Base-by-base conservation (phyloP, 2,329 filamentous ascomycete species). In the Xylariales sp. region DNA sequence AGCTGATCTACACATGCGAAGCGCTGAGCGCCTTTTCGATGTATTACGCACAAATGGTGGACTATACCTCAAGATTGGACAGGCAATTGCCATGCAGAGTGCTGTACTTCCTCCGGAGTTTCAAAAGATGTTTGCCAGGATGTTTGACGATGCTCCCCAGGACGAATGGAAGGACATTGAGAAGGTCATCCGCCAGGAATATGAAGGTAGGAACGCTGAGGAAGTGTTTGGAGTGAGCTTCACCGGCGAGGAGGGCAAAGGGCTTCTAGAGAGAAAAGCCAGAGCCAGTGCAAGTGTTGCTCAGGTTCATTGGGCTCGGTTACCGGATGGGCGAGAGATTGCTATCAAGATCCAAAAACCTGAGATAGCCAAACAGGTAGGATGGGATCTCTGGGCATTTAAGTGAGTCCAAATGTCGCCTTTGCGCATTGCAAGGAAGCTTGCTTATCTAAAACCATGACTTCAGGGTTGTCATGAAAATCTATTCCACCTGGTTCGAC, bases 71-170 rank as follows among this genome's bases (percentile, higher is more conserved):
- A 98, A 98, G 73, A 96, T 98, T 41, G 93, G 93, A 1, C 93
- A 98, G 70, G 93, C 93, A 5, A 91, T 98, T 49, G 93, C 91
- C 12, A 97, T 97, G 93, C 93, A 98, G 70, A 91, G 86, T 49
- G 91, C 91, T 0, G 82, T 97, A 18, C 67, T 98, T 44, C 93
- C 93, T 18, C 87, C 90, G 0, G 89, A 95, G 62, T 97, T 97
- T 52, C 89, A 95, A 68, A 82, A 83, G 54, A 97, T 96, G 89
- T 98, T 98, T 57, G 74, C 84, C 16, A 78, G 85, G 54, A 96
- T 98, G 88, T 98, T 97, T 59, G 93, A 97, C 58, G 91, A 97
- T 67, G 93, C 93, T 45, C 90, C 91, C 25, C 90, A 96, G 70
- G 93, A 95, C 57, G 73, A 76, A 29, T 97, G 90, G 90, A 74